Percentiles rank a stretch among this genome's conserved stretches.
Conservation (phyloP, 2,329 filamentous ascomycete species). For the Leptographium radiaticola region DNA sequence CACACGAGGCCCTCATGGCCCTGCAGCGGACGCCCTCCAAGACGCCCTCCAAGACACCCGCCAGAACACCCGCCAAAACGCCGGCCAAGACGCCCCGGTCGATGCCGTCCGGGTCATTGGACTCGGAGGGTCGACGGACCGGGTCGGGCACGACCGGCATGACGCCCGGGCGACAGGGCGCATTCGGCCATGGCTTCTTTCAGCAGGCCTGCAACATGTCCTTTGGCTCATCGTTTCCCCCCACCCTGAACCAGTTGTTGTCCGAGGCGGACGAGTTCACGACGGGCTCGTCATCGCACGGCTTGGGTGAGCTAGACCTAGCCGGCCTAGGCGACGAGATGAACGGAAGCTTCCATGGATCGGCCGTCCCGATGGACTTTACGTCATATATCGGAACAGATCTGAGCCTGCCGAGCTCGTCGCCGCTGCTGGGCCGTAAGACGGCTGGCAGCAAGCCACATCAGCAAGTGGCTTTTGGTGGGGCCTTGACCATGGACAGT, state of each 20-base stretch:
- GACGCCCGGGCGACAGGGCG: conserved; percentile 11
- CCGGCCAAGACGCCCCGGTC: too few relatives aligned
- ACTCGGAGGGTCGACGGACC: conserved; percentile 3
- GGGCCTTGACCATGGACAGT: conserved; percentile 10
- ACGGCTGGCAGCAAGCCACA: neutral
- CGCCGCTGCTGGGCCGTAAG: conserved; percentile 22
- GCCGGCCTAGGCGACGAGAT: conserved; percentile 16
- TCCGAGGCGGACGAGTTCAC: conserved; percentile 39
- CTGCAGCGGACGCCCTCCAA: conserved; percentile 34
- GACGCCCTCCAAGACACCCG: conserved; percentile 4
- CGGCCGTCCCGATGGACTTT: conserved; percentile 29
- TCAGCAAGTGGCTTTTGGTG: conserved; percentile 13
- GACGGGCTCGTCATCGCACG: conserved; percentile 23
- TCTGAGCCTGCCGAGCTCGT: conserved; percentile 33
- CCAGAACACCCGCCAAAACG: too few relatives aligned
- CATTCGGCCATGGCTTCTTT: conserved; percentile 19
- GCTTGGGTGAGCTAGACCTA: conserved; percentile 25
- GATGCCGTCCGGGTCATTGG: too few relatives aligned
- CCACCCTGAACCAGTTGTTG: conserved; percentile 50
- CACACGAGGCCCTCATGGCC: conserved; percentile 22
- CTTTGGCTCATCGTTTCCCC: conserved; percentile 45
- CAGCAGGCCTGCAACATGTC: conserved; percentile 17
- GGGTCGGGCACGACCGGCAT: conserved; percentile 16
- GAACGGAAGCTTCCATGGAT: conserved; percentile 12
- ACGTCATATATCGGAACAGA: conserved; percentile 34